Percentiles rank a stretch among this genome's conserved stretches.
Conservation (phyloP, 2,329 filamentous ascomycete genomes). For the Fusarium albidum region DNA sequence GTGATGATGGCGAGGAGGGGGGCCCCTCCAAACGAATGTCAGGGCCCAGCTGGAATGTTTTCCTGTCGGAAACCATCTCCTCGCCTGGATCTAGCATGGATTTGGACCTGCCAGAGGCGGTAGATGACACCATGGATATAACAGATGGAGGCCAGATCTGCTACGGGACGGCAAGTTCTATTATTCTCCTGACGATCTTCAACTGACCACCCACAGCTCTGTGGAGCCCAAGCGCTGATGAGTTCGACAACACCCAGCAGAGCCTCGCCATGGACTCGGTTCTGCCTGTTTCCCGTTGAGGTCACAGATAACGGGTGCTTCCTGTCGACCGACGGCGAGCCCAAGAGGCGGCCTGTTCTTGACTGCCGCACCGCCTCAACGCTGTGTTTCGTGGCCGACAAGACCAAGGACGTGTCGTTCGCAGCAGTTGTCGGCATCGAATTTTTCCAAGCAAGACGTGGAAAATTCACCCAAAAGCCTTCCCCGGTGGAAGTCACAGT, state of each 20-base stretch:
- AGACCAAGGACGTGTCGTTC: background rate
- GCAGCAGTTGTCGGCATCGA: background rate
- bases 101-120: background rate
- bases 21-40: background rate
- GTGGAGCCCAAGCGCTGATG: background rate
- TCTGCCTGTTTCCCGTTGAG: background rate
- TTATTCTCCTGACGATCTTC: too few relatives aligned
- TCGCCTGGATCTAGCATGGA: background rate
- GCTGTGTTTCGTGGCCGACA: fast-evolving
- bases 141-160: background rate
- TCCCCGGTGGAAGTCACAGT: fast-evolving
- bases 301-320: fast-evolving
- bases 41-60: background rate
- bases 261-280: background rate
- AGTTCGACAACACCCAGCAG: fast-evolving
- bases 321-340: fast-evolving
- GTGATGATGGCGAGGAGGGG: fast-evolving
- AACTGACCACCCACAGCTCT: background rate
- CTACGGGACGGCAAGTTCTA: background rate
- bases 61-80: fast-evolving
- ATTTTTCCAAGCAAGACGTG: fast-evolving
- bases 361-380: background rate
- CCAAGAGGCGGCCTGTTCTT: background rate
- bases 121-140: fast-evolving
- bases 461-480: fast-evolving